phyloP scores from a whole-genome alignment of 192 early-diverging fungal species.

The Linnemannia hyalina region DNA sequence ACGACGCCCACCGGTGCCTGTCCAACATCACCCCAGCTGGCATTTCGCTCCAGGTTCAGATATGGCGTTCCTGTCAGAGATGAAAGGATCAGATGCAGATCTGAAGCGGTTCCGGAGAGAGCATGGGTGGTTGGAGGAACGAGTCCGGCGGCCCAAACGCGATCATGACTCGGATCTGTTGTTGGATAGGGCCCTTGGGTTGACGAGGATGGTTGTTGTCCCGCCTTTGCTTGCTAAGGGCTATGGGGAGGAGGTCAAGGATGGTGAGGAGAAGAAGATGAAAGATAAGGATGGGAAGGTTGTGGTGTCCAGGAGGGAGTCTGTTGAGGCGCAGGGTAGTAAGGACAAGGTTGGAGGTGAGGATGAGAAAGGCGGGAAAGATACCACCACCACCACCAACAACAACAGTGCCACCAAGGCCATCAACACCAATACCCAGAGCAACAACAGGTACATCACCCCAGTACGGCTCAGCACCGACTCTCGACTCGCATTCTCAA shows the following conservation, averaged over 20 bases:
- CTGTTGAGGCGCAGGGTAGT: not conserved
- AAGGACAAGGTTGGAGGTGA: not conserved
- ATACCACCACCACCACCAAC: not conserved
- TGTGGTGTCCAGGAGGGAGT: not conserved
- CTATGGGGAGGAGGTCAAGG: not conserved
- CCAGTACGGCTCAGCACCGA: constrained; percentile 40
- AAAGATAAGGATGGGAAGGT: not conserved
- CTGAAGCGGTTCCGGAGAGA: constrained; percentile 46
- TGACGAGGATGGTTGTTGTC: constrained; percentile 19
- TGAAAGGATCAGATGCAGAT: constrained; percentile 42
- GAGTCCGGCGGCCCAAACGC: constrained; percentile 18
- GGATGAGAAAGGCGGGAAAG: not conserved
- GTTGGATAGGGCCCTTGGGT: constrained; percentile 37
- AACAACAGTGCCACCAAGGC: not conserved
- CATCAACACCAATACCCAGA: not conserved
- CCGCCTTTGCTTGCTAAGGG: not conserved
- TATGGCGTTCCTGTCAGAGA: constrained; percentile 43
- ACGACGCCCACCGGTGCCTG: not conserved
- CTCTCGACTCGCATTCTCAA: constrained; percentile 40
- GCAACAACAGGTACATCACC: not conserved
- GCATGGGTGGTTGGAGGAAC: constrained; percentile 40
- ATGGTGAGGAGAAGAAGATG: not conserved
- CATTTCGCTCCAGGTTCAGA: constrained; percentile 42
- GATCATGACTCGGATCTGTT: constrained; percentile 19
- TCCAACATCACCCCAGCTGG: constrained; percentile 14